Conservation (phyloP, 768 basidiomycete species). For the Epithele typhae region DNA sequence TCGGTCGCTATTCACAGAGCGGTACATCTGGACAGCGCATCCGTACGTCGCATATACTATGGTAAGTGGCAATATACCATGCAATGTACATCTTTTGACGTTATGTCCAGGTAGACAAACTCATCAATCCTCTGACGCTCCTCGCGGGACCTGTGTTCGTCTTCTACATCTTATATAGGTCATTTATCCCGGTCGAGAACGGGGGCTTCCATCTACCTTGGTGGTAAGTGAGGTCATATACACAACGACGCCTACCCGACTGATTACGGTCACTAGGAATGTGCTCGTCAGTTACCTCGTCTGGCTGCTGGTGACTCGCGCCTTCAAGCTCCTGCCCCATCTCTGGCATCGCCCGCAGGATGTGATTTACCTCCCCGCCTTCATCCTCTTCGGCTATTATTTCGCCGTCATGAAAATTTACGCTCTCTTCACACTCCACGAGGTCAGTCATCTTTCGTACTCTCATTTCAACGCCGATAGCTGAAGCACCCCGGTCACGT, state of each 20-base stretch:
- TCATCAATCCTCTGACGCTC: slow-evolving; percentile 84
- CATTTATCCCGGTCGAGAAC: slow-evolving; percentile 55
- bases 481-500: not conserved
- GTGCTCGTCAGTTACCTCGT: slow-evolving; percentile 62
- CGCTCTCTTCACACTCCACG: slow-evolving; percentile 85
- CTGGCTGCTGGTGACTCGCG: slow-evolving; percentile 68
- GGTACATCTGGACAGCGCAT: slow-evolving; percentile 83
- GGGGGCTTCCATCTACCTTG: slow-evolving; percentile 80
- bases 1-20: slow-evolving; percentile 83
- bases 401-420: slow-evolving; percentile 96
- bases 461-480: too few relatives aligned
- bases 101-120: slow-evolving; percentile 65
- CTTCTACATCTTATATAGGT: slow-evolving; percentile 71
- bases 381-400: slow-evolving; percentile 90
- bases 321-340: slow-evolving; percentile 68
- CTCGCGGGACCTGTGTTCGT: slow-evolving; percentile 83
- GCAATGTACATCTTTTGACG: too few relatives aligned
- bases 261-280: slow-evolving; percentile 65
- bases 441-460: slow-evolving; percentile 50
- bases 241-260: not conserved
- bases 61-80: too few relatives aligned
- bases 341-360: slow-evolving; percentile 55
- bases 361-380: slow-evolving; percentile 56
- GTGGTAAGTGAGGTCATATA: slow-evolving; percentile 63
- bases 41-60: slow-evolving; percentile 84